These are phyloP conservation scores for Berberis vulgaris DNA, from an alignment of 164 flowering plant genomes.

Conservation along the genomic window DNA sequence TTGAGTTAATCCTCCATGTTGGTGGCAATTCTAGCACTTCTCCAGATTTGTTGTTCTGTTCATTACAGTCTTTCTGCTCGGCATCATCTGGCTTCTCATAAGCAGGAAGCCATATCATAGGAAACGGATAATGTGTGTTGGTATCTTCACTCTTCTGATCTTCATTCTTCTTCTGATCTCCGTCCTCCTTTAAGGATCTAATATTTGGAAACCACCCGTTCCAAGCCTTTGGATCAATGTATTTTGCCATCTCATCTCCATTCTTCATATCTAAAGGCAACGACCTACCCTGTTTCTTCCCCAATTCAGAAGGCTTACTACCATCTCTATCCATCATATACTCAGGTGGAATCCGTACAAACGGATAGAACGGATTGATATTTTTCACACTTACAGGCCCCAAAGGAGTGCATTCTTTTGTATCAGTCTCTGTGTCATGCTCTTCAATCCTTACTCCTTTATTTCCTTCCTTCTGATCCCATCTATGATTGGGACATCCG, in stretches of 20 bases:
- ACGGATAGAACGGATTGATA: constrained; percentile 26
- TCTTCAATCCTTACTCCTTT: constrained; percentile 39
- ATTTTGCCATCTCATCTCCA: too few relatives aligned
- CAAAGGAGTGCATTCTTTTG: constrained; percentile 10
- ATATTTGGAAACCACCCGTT: neutral
- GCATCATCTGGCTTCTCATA: neutral
- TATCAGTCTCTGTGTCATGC: constrained; percentile 27
- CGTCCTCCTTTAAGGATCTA: constrained; percentile 14
- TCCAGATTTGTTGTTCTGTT: constrained; percentile 13
- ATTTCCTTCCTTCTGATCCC: constrained; percentile 12
- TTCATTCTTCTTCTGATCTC: constrained; percentile 8
- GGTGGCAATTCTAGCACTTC: constrained; percentile 3
- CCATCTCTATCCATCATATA: constrained; percentile 13
- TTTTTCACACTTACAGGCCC: constrained; percentile 13
- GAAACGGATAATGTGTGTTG: constrained; percentile 20
- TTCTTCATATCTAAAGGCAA: constrained; percentile 10
- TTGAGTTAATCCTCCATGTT: constrained; percentile 3
- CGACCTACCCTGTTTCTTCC: constrained; percentile 15
- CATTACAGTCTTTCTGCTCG: neutral
- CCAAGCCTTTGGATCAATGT: too few relatives aligned
- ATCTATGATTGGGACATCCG: constrained; percentile 41
- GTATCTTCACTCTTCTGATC: constrained; percentile 12
- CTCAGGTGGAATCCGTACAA: constrained; percentile 47
- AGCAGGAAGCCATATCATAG: constrained; percentile 45
- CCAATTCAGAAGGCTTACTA: neutral